These are phyloP conservation scores for Phytophthora hibernalis DNA, from an alignment of 352 stramenopile genomes.

Conservation along the genomic window DNA sequence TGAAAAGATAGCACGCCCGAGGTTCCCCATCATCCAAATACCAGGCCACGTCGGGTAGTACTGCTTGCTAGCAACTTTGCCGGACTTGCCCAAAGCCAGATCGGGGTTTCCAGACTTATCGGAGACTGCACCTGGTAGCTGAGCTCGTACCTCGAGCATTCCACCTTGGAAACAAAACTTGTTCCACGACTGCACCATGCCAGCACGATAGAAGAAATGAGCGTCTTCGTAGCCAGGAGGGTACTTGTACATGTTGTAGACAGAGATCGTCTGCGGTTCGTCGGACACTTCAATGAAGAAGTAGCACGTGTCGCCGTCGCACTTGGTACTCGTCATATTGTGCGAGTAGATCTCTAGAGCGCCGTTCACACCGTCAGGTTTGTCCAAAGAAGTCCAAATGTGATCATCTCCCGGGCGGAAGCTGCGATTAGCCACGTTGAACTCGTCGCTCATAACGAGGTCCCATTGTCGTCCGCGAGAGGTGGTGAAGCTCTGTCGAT, in stretches of 20 bases:
- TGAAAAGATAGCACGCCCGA: conserved; percentile 93
- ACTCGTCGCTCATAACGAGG: conserved; percentile 95
- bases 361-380: conserved; percentile 94
- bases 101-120: conserved; percentile 57
- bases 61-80: conserved; percentile 60
- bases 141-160: conserved; percentile 89
- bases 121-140: conserved; percentile 87
- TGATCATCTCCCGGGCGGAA: conserved; percentile 93
- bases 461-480: conserved; percentile 64
- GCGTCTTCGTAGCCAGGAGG: conserved; percentile 55
- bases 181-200: conserved; percentile 92
- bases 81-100: conserved; percentile 37
- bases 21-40: conserved; percentile 95
- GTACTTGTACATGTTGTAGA: conserved; percentile 67
- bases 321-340: conserved; percentile 76
- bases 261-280: conserved; percentile 46
- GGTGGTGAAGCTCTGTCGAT: conserved; percentile 42
- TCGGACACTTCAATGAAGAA: conserved; percentile 65
- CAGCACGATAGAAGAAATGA: conserved; percentile 63
- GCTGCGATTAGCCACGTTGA: conserved; percentile 83
- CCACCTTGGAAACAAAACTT: conserved; percentile 94
- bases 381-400: conserved; percentile 93
- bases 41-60: conserved; percentile 89
- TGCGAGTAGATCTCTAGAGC: conserved; percentile 94
- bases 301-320: conserved; percentile 63